Base-by-base conservation (phyloP, 2,329 filamentous ascomycete genomes). In the Ascosphaera aggregata region DNA sequence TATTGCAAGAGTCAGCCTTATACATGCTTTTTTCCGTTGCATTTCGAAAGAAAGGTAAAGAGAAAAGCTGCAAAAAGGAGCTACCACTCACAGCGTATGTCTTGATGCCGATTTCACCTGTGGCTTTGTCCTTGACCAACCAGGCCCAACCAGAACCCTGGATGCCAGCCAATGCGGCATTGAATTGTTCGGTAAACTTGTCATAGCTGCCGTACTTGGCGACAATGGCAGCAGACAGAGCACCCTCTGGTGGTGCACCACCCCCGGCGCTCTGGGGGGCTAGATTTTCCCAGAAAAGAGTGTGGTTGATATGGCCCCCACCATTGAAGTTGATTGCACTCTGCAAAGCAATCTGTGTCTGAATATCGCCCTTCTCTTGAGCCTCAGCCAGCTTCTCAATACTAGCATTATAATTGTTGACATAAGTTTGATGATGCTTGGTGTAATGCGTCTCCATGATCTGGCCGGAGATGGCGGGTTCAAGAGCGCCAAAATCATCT, bases 401-500 rank as follows among this genome's bases (percentile, higher is more conserved):
- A 42, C 80, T 76, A 43, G 75, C 68, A 65, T 93, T 93, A 66
- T 80, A 80, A 57, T 76, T 78, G 60, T 75, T 89, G 50, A 93
- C 81, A 58, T 93, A 93, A 52, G 84, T 85, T 61, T 86, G 75
- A 66, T 93, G 85, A 69, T 93, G 84, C 62, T 84, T 86, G 63
- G 71, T 76, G 71, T 93, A 80, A 68, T 93, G 85, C 36, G 92
- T 72, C 65, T 92, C 80, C 85, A 93, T 93, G 65, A 93, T 93
- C 63, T 89, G 73, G 57, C 79, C 78, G 37, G 78, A 85, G 64
- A 93, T 69, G 54, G 68, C 59, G 48, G 71, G 72, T 65, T 98
- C 89, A 51, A 98, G 82, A 39, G 85, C 89, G 55, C 78, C 81
- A 60, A 94, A 98, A 68, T 94, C 89, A 57, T 95, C 86, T 93